Percentiles rank a stretch among this genome's conserved stretches.
Evolutionary conservation across 352 stramenopile genomes (phyloP).

Genomic region (Globisporangium nagaii): DNA sequence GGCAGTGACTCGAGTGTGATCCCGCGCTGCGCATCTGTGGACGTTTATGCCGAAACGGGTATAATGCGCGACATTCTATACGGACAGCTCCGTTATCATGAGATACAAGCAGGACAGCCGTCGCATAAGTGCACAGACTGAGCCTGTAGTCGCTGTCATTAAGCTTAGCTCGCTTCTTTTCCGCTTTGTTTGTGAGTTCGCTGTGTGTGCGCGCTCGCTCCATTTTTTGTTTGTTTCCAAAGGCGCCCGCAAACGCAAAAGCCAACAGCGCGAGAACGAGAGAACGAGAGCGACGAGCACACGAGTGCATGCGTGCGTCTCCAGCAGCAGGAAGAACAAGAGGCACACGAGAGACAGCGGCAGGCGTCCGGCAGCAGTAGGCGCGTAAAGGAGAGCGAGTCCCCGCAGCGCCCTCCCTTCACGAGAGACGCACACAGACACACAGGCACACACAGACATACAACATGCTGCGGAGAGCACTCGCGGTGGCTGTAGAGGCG

Average conservation of each 20-base stretch:
- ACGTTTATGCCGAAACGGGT: too few species aligned
- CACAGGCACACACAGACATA: not conserved
- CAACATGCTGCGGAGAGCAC: conserved; percentile 9
- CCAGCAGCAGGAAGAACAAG: not conserved
- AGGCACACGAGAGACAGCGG: not conserved
- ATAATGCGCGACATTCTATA: too few species aligned
- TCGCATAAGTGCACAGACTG: too few species aligned
- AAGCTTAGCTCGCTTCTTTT: not conserved
- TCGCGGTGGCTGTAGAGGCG: not conserved
- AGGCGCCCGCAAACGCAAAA: not conserved
- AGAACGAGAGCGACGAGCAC: not conserved
- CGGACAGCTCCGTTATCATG: too few species aligned
- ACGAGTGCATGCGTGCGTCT: not conserved
- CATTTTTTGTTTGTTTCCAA: not conserved
- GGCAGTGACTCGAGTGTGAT: too few species aligned
- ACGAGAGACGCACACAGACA: too few species aligned
- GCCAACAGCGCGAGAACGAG: too few species aligned
- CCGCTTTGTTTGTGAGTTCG: not conserved
- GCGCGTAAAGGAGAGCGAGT: not conserved
- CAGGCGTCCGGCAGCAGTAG: too few species aligned
- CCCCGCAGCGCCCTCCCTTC: not conserved
- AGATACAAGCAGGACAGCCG: too few species aligned
- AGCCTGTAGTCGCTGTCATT: too few species aligned
- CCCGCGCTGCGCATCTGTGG: too few species aligned
- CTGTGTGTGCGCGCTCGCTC: not conserved